These are phyloP conservation scores for Hordeum pubiflorum DNA, from an alignment of 202 grass and related monocot genomes.

Conservation along the genomic window DNA sequence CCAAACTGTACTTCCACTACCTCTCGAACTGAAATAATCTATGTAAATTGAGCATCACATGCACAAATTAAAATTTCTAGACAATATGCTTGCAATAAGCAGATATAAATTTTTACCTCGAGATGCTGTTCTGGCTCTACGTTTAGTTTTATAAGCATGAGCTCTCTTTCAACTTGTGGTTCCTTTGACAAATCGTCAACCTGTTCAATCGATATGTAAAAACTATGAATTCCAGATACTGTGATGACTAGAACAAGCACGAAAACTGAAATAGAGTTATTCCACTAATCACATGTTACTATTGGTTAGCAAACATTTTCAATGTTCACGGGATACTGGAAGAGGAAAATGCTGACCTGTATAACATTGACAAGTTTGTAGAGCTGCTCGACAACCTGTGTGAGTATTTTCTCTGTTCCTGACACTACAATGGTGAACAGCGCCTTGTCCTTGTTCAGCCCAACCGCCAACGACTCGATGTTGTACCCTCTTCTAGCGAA, in stretches of 20 bases:
- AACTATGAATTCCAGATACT: not conserved
- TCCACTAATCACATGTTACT: not conserved
- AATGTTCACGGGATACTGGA: not conserved
- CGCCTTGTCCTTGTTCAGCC: slow-evolving; percentile 69
- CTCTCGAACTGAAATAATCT: not conserved
- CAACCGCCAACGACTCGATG: slow-evolving; percentile 79
- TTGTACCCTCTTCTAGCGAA: slow-evolving; percentile 86
- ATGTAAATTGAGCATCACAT: not conserved
- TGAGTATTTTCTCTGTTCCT: slow-evolving; percentile 56
- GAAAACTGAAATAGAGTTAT: not conserved
- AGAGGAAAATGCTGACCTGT: slow-evolving; percentile 40
- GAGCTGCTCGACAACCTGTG: slow-evolving; percentile 63
- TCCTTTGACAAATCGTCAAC: slow-evolving; percentile 61
- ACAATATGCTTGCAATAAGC: not conserved
- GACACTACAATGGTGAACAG: slow-evolving; percentile 74
- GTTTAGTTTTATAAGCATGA: slow-evolving; percentile 79
- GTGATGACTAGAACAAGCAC: not conserved
- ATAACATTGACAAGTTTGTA: slow-evolving; percentile 78
- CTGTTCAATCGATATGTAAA: slow-evolving; percentile 22
- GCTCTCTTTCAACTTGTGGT: slow-evolving; percentile 64
- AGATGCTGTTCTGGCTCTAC: slow-evolving; percentile 40
- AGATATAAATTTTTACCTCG: slow-evolving; percentile 36
- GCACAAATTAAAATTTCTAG: not conserved
- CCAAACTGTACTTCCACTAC: not conserved
- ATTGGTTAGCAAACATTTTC: not conserved